Conservation (phyloP, 2,329 filamentous ascomycete genomes). For the Dactylellina sp. region DNA sequence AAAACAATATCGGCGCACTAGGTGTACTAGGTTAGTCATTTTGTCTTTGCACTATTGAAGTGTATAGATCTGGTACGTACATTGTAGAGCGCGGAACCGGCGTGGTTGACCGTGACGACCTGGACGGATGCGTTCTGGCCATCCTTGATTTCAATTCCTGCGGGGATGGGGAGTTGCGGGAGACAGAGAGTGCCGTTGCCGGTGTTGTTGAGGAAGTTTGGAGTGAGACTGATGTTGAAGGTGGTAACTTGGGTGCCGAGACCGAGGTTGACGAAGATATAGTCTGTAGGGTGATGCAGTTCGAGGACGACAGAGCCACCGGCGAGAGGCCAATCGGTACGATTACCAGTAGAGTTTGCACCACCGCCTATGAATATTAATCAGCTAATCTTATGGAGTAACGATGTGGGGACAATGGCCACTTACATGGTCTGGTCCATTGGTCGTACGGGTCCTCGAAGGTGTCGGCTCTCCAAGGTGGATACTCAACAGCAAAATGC, state of each 20-base stretch:
- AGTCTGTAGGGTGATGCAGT: conserved; percentile 68
- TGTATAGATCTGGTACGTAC: conserved; percentile 58
- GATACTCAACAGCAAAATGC: conserved; percentile 70
- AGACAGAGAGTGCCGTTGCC: conserved; percentile 76
- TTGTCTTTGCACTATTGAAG: too few species aligned
- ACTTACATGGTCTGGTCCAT: conserved; percentile 62
- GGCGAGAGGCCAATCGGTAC: conserved; percentile 67
- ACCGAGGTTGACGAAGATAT: conserved; percentile 69
- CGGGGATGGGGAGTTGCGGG: conserved; percentile 70
- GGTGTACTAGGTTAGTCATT: too few species aligned
- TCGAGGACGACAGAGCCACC: conserved; percentile 68
- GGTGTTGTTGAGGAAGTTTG: conserved; percentile 70
- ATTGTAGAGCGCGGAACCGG: conserved; percentile 75
- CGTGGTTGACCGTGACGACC: conserved; percentile 73
- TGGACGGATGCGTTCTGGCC: conserved; percentile 76
- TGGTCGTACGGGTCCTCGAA: conserved; percentile 62
- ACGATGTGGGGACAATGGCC: too few species aligned
- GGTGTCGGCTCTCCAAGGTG: conserved; percentile 67
- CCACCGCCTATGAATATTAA: conserved; percentile 27
- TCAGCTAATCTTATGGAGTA: background rate
- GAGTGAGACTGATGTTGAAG: conserved; percentile 77
- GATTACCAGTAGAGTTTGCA: conserved; percentile 61
- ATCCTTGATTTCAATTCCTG: conserved; percentile 68
- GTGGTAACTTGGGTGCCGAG: conserved; percentile 69
- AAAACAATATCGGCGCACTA: conserved; percentile 81